A percentile compares a stretch with the other conserved stretches of the same genome.
These are phyloP conservation scores for Telfairia occidentalis DNA, from an alignment of 331 rosid species.

Conservation along the genomic window DNA sequence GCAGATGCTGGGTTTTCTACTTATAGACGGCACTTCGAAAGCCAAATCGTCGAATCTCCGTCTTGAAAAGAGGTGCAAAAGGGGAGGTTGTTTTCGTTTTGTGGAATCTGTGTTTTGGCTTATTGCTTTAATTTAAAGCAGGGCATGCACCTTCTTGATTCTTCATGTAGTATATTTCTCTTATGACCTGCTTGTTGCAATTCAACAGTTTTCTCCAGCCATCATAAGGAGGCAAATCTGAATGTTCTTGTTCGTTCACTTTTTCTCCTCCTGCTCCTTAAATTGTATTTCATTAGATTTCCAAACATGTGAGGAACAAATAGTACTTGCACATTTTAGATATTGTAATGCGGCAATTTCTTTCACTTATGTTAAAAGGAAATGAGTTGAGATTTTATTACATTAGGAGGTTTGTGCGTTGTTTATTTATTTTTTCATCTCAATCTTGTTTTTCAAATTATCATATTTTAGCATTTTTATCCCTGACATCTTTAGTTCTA, in stretches of 20 bases:
- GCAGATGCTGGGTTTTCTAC: neutral
- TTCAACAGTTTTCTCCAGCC: neutral
- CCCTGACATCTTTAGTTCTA: neutral
- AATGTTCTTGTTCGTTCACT: neutral
- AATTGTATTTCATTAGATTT: neutral
- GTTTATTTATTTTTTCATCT: neutral
- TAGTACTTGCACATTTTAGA: conserved; percentile 8
- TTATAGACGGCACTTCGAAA: neutral
- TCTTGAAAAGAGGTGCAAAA: neutral
- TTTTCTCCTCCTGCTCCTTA: neutral
- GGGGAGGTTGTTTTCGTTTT: neutral
- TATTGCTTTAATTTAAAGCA: neutral
- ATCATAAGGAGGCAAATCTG: neutral
- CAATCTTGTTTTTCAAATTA: too few species aligned
- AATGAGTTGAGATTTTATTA: neutral
- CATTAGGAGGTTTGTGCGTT: neutral
- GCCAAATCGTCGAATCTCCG: neutral
- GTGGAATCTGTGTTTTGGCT: conserved; percentile 9
- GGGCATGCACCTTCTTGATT: conserved; percentile 1
- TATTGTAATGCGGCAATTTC: conserved; percentile 2
- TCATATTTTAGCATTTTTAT: neutral
- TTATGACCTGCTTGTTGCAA: neutral
- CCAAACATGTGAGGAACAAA: neutral
- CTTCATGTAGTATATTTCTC: neutral
- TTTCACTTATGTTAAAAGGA: neutral